Base-by-base conservation (phyloP, 1,284 basidiomycete genomes). In the Tilletia walkeri region DNA sequence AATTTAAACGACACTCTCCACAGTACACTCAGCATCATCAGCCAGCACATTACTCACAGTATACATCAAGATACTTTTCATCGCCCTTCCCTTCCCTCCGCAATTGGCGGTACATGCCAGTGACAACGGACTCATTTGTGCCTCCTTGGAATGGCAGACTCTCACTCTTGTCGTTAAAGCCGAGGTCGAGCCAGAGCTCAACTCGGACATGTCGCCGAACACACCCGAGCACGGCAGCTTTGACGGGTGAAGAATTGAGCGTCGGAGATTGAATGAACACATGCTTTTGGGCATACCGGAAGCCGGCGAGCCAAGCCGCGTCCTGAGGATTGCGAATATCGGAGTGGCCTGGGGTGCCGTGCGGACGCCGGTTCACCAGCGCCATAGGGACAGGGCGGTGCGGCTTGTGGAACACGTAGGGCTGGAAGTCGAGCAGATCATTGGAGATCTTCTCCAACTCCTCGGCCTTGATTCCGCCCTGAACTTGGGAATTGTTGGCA, bases 81-180 rank as follows among this genome's bases (percentile, higher is more conserved):
- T 77, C 72, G 4, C 80, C 81, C 54, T 77, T 79, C 18, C 78
- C 80, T 53, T 83, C 80, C 9, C 75, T 67, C 0, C 78, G 68
- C 3, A 83, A 71, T 38, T 78, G 72, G 12, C 76, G 68, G 84
- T 89, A 92, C 85, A 92, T 87, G 45, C 86, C 85, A 70, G 88
- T 86, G 34, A 89, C 89, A 16, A 92, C 90, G 82, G 90, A 87
- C 78, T 91, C 90, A 81, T 92, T 92, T 20, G 89, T 92, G 0
- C 91, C 91, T 18, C 91, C 91, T 82, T 92, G 91, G 81, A 89
- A 89, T 0, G 91, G 91, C 70, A 92, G 87, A 74, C 86, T 87
- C 81, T 91, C 90, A 66, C 89, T 89, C 78, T 82, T 83, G 73
- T 84, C 82, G 70, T 84, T 84, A 71, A 84, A 84, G 12, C 83